phyloP scores from a whole-genome alignment of 148 eudicot species.

The Cornus controversa region DNA sequence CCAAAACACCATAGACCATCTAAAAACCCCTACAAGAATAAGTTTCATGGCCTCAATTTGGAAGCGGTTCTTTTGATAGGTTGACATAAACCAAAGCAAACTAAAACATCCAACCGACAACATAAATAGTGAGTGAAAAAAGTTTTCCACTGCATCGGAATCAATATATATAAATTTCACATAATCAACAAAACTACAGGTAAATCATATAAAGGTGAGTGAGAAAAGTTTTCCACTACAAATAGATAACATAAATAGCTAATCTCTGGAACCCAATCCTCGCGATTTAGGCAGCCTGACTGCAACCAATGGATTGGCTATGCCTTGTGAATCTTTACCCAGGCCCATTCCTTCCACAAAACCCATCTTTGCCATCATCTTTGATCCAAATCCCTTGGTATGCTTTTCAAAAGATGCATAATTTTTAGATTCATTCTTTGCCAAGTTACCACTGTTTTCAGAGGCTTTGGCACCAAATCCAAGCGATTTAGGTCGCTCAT shows the following conservation, averaged over 20 bases:
- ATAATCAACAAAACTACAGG: too few species aligned
- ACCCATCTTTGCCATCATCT: slow-evolving; percentile 98
- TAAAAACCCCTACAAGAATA: background rate
- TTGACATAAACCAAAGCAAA: too few species aligned
- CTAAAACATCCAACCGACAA: too few species aligned
- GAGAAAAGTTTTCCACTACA: background rate
- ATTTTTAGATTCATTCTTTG: slow-evolving; percentile 21
- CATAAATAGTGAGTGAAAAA: too few species aligned
- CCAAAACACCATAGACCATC: background rate
- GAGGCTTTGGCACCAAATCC: slow-evolving; percentile 9
- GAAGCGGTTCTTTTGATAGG: too few species aligned
- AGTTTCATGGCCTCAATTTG: too few species aligned
- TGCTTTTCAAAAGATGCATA: slow-evolving; percentile 82
- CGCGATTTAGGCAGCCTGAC: slow-evolving; percentile 74
- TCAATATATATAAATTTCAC: background rate
- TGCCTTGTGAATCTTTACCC: slow-evolving; percentile 88
- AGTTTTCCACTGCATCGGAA: too few species aligned
- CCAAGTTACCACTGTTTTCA: slow-evolving; percentile 15
- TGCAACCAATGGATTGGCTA: slow-evolving; percentile 69
- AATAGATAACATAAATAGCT: background rate
- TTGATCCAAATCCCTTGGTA: slow-evolving; percentile 94
- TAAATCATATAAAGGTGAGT: too few species aligned
- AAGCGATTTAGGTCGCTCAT: slow-evolving; percentile 3
- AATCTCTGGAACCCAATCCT: slow-evolving; percentile 72
- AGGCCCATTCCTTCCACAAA: slow-evolving; percentile 81